Evolutionary conservation across 108 stramenopile species (phyloP), one percentile per base, ranked within the genome.

Genomic region (Aureococcus anophagefferens): DNA sequence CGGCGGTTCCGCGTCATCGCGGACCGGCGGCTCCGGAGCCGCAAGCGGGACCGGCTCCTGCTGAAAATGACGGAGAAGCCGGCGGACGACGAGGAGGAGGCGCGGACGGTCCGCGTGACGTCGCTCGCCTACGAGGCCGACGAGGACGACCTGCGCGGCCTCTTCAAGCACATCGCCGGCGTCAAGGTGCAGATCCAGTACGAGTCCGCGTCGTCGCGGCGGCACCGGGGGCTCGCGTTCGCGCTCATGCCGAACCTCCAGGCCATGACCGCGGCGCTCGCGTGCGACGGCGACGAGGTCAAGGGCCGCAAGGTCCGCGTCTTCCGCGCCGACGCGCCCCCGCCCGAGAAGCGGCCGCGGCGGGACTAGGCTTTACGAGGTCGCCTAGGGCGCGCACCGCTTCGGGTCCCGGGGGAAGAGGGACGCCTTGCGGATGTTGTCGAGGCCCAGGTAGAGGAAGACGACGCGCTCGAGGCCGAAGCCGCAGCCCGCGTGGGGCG

Each of bases 351-450:
- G n/a, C n/a, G n/a, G n/a, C n/a, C n/a, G n/a, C n/a, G n/a, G n/a
- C n/a, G n/a, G n/a, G 40, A 44, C 40, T 44, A 44, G 13, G 40
- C 13, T 44, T 44, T n/a, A n/a, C 9, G 5, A 44, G 5, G 40
- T 11, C 5, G 40, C 40, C 51, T 91, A 97, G 0, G 96, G 96
- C 16, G 89, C 78, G 67, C 91, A 93, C 35, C 96, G 84, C 75
- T 91, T 95, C 17, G 96, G 96, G 79, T 96, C 96, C 21, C 96
- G 89, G 18, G 96, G 96, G 83, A 98, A 98, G 93, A 98, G 94
- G 30, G 91, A 92, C 13, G 95, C 94, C 83, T 95, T 98, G 51
- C 96, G 78, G 13, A 98, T 92, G 83, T 98, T 98, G 79, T 98
- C 96, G 37, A 97, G 78, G 0, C 93, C 96, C 15, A 97, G 88